Evolutionary conservation across 2,329 filamentous ascomycete species (phyloP).

Genomic region (Amauroascus verrucosus): DNA sequence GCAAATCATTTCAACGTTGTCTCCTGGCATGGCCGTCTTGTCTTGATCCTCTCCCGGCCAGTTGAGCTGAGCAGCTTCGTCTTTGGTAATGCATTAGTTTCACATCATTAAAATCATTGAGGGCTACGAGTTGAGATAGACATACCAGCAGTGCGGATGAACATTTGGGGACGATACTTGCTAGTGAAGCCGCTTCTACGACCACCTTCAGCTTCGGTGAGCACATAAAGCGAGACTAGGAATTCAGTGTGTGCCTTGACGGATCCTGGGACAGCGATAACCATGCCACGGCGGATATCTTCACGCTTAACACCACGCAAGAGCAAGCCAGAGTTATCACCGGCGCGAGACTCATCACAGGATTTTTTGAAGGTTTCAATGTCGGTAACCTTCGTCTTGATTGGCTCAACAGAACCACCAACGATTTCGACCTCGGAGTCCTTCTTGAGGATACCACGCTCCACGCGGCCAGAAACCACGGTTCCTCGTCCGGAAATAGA

Average conservation of each 20-base stretch:
- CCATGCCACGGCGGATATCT: conserved; percentile 91
- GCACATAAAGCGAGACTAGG: conserved; percentile 89
- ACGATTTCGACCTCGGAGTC: conserved; percentile 91
- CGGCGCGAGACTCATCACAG: conserved; percentile 88
- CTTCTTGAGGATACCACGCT: conserved; percentile 88
- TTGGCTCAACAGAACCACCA: conserved; percentile 66
- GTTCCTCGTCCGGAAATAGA: conserved; percentile 90
- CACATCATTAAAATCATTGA: background rate
- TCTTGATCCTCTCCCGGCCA: conserved; percentile 73
- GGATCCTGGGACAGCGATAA: conserved; percentile 70
- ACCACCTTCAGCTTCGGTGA: conserved; percentile 96
- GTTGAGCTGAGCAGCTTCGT: conserved; percentile 62
- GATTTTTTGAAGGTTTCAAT: conserved; percentile 99
- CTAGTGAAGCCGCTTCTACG: conserved; percentile 89
- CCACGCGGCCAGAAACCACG: conserved; percentile 91
- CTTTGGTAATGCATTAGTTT: conserved; percentile 23
- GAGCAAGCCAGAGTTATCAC: conserved; percentile 95
- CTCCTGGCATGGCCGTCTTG: conserved; percentile 93
- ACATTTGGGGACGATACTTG: conserved; percentile 97
- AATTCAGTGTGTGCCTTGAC: conserved; percentile 86
- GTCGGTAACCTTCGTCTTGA: conserved; percentile 99
- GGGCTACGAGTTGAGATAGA: conserved; percentile 20
- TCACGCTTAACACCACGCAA: conserved; percentile 94
- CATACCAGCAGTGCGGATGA: conserved; percentile 83
- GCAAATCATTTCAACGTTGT: conserved; percentile 97